phyloP scores from a whole-genome alignment of 2,329 filamentous ascomycete genomes.

The Fusarium torulosum region DNA sequence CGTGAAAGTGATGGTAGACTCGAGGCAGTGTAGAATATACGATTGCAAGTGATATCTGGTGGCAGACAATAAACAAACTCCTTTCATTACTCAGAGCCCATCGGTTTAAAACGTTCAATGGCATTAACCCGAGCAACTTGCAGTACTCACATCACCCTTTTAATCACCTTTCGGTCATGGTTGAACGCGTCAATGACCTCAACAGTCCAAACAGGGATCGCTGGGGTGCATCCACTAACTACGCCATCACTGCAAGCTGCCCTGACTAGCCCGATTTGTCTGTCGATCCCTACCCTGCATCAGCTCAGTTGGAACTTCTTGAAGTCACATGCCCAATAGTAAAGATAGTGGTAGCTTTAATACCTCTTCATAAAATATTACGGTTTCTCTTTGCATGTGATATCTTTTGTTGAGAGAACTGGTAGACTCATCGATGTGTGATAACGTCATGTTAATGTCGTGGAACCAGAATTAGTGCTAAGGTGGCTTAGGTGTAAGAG shows the following conservation, averaged over 20 bases:
- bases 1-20: conserved; percentile 2
- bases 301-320: not conserved
- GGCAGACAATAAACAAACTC: not conserved
- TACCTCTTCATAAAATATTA: too few species aligned
- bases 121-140: not conserved
- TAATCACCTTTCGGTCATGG: conserved; percentile 2
- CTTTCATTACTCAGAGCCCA: conserved; percentile 14
- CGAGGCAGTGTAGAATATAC: conserved; percentile 1
- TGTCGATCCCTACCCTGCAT: conserved; percentile 7
- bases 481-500: too few species aligned
- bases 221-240: conserved; percentile 11
- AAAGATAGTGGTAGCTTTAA: too few species aligned
- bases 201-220: conserved; percentile 39
- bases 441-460: too few species aligned
- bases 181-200: conserved; percentile 39
- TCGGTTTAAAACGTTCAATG: too few species aligned
- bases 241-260: not conserved
- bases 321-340: too few species aligned
- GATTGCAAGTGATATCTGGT: not conserved
- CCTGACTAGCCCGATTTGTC: conserved; percentile 16
- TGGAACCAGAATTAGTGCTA: too few species aligned
- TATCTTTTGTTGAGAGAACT: too few species aligned
- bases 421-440: too few species aligned
- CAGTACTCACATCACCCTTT: not conserved
- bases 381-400: too few species aligned